These are phyloP conservation scores for Pyrenophora tritici-repentis DNA, from an alignment of 2,329 filamentous ascomycete genomes.

Conservation along the genomic window DNA sequence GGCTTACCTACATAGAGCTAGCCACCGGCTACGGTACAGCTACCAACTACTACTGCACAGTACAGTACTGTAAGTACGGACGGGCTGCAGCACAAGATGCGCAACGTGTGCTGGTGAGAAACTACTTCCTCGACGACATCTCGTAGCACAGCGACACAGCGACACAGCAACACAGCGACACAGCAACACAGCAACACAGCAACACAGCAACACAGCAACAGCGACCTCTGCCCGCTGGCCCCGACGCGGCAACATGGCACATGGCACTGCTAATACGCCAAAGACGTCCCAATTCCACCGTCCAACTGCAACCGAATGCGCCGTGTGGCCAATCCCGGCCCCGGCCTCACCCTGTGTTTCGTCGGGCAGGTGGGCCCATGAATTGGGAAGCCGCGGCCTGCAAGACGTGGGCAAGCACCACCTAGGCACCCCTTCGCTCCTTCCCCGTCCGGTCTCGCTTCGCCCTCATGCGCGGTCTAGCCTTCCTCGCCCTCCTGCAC, in stretches of 20 bases:
- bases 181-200: no score
- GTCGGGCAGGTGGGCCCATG: constrained; percentile 2
- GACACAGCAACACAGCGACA: no score
- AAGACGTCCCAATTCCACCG: no score
- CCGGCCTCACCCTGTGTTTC: constrained; percentile 1
- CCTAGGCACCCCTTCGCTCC: constrained; percentile 14
- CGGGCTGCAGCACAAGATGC: no score
- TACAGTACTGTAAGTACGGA: no score
- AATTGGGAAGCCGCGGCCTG: constrained; percentile 16
- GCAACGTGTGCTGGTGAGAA: no score
- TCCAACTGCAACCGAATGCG: neutral
- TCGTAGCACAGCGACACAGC: no score
- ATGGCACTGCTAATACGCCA: neutral
- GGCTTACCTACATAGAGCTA: neutral
- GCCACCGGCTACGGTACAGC: no score
- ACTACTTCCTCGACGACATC: no score
- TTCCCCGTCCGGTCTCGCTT: constrained; percentile 23
- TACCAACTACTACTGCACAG: no score
- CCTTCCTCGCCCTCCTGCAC: constrained; percentile 11
- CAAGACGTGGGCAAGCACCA: constrained; percentile 8
- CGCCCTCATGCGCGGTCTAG: constrained; percentile 15
- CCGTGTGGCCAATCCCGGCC: neutral
- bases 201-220: no score
- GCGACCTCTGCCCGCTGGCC: neutral
- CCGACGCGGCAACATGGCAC: neutral